Evolutionary conservation across 345 rosid genomes (phyloP).

Genomic region (Psidium guajava): DNA sequence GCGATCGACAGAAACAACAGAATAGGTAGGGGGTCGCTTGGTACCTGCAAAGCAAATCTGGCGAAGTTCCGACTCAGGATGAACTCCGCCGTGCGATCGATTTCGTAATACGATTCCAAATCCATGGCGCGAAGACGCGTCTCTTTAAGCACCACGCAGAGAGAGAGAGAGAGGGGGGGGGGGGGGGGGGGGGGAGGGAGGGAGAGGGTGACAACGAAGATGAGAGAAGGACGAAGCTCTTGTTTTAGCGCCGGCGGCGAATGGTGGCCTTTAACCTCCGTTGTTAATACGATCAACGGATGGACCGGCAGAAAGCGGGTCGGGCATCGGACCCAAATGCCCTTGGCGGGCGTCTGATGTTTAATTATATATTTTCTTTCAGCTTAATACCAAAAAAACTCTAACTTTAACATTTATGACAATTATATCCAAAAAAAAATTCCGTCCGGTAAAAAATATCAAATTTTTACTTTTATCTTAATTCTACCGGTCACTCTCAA

Average conservation of each 20-base stretch:
- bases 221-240: not conserved
- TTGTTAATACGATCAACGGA: not conserved
- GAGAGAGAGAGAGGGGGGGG: not conserved
- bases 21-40: not conserved
- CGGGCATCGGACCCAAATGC: not conserved
- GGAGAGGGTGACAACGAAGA: not conserved
- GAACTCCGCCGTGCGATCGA: constrained; percentile 48
- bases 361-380: not conserved
- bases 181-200: not conserved
- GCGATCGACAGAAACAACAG: not conserved
- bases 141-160: not conserved
- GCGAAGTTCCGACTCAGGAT: constrained; percentile 42
- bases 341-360: not conserved
- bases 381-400: too few relatives aligned
- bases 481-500: too few relatives aligned
- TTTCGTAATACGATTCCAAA: constrained; percentile 42
- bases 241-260: not conserved
- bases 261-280: not conserved
- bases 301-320: not conserved
- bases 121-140: constrained; percentile 14
- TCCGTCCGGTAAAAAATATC: too few relatives aligned
- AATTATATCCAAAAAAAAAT: too few relatives aligned
- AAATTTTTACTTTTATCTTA: too few relatives aligned
- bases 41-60: constrained; percentile 78
- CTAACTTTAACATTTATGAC: too few relatives aligned